Conservation (phyloP, 1,284 basidiomycete genomes). For the Ustilago lituana region DNA sequence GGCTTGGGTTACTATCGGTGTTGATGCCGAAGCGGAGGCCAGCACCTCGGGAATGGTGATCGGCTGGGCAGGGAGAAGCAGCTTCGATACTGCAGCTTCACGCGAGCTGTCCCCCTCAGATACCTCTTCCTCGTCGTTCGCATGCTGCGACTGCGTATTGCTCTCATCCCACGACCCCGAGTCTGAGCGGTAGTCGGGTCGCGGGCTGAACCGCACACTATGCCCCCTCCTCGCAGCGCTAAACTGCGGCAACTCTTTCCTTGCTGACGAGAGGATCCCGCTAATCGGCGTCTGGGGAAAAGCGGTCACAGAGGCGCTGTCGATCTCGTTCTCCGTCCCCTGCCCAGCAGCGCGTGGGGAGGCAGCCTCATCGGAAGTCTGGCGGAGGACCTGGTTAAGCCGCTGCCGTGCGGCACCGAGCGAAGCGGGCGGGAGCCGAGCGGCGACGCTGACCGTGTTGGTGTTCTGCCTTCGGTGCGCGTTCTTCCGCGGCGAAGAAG, state of each 20-base stretch:
- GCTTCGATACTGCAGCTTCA: constrained; percentile 15
- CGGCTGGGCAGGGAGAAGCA: constrained; percentile 15
- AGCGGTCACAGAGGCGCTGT: not conserved
- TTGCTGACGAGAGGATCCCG: constrained; percentile 23
- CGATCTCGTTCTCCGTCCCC: not conserved
- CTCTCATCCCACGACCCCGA: constrained; percentile 45
- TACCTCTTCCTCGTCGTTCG: constrained; percentile 2
- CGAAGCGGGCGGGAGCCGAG: constrained; percentile 17
- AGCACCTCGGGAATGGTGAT: constrained; percentile 29
- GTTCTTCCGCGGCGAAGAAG: constrained; percentile 42
- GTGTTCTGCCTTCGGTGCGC: constrained; percentile 38
- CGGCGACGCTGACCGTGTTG: constrained; percentile 29
- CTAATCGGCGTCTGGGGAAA: constrained; percentile 20
- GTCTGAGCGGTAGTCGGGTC: constrained; percentile 46
- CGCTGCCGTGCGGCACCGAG: constrained; percentile 18
- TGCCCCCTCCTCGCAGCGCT: constrained; percentile 17
- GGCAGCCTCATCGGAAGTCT: not conserved
- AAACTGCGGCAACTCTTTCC: constrained; percentile 10
- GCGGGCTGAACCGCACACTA: constrained; percentile 44
- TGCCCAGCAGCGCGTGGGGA: not conserved
- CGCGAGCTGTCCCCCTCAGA: too few relatives aligned
- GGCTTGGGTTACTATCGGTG: too few relatives aligned
- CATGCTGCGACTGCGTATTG: not conserved
- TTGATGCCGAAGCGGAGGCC: constrained; percentile 4
- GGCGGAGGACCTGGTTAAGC: constrained; percentile 15